Conservation (phyloP, 176 grass and related monocot genomes). For the Poa pratensis region DNA sequence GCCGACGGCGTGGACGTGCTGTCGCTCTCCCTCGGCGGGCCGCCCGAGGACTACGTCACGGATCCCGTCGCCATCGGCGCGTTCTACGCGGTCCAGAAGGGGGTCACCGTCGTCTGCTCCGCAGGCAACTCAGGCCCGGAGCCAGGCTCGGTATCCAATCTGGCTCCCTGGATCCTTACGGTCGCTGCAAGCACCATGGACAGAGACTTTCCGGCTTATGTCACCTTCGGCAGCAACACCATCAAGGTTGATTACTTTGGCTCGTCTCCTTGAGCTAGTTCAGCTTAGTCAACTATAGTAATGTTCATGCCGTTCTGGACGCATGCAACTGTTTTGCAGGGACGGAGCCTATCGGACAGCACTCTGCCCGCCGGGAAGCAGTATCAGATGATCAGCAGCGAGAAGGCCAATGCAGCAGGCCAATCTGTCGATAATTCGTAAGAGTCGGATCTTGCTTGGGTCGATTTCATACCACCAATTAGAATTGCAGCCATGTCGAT, state of each 20-base stretch:
- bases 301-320: neutral
- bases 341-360: conserved; percentile 52
- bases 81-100: conserved; percentile 58
- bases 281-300: neutral
- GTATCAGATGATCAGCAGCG: conserved; percentile 58
- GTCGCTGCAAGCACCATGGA: conserved; percentile 83
- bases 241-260: conserved; percentile 49
- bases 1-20: conserved; percentile 67
- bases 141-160: conserved; percentile 47
- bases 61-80: conserved; percentile 57
- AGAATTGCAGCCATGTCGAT: neutral
- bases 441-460: neutral
- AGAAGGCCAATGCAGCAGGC: conserved; percentile 37
- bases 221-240: conserved; percentile 21
- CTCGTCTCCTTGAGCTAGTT: neutral
- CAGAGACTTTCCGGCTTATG: conserved; percentile 54
- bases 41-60: conserved; percentile 20
- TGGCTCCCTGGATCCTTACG: conserved; percentile 75
- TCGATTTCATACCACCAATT: neutral
- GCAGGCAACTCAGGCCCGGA: conserved; percentile 65
- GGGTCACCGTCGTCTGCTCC: conserved; percentile 67
- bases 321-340: conserved; percentile 40
- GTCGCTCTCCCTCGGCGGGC: conserved; percentile 60
- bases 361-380: conserved; percentile 21
- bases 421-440: conserved; percentile 46